Percentiles rank a stretch among this genome's conserved stretches.
Evolutionary conservation across 768 basidiomycete species (phyloP).

Genomic region (Lentinus tigrinus): DNA sequence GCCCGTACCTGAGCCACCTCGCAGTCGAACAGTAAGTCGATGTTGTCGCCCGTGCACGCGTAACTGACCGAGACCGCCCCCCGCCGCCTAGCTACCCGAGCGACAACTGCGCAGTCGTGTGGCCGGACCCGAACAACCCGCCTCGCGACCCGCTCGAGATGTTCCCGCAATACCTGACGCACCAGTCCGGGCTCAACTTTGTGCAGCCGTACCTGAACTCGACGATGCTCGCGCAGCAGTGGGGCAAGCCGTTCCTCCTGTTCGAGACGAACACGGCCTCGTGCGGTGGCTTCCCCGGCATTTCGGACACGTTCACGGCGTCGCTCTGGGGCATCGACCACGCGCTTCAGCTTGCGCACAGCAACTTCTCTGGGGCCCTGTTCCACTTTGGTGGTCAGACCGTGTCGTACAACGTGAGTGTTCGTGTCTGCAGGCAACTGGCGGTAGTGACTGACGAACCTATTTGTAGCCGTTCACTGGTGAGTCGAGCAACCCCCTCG

Average conservation of each 20-base stretch:
- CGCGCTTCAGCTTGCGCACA: constrained; percentile 47
- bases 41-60: neutral
- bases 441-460: neutral
- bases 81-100: constrained; percentile 32
- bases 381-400: constrained; percentile 49
- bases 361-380: constrained; percentile 47
- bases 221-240: constrained; percentile 32
- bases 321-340: constrained; percentile 53
- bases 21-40: constrained; percentile 52
- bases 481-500: constrained; percentile 10
- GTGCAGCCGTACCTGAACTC: constrained; percentile 38
- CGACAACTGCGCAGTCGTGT: constrained; percentile 34
- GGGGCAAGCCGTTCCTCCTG: constrained; percentile 45
- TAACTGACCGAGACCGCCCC: neutral
- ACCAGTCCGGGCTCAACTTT: constrained; percentile 38
- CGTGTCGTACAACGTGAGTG: constrained; percentile 51
- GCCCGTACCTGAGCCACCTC: constrained; percentile 40
- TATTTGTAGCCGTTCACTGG: constrained; percentile 46
- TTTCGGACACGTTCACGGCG: constrained; percentile 49
- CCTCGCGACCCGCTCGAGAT: constrained; percentile 36
- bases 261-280: constrained; percentile 54
- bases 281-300: constrained; percentile 53
- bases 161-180: constrained; percentile 44
- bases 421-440: neutral
- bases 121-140: constrained; percentile 21